Evolutionary conservation across 2,329 filamentous ascomycete species (phyloP).

Genomic region (Sporothrix curviconia): DNA sequence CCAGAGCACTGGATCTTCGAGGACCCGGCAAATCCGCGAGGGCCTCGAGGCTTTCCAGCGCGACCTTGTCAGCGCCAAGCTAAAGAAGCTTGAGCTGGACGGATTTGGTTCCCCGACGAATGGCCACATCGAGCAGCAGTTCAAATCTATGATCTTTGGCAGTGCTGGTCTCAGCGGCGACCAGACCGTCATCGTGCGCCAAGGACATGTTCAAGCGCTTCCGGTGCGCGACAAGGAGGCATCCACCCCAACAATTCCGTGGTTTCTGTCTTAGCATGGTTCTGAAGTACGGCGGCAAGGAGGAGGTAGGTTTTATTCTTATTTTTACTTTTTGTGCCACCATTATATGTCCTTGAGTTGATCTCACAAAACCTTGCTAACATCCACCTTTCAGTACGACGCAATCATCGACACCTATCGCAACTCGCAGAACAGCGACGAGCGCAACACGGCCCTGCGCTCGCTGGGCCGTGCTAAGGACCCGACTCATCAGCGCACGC

Average conservation of each 20-base stretch:
- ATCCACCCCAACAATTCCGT: conserved; percentile 89
- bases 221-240: conserved; percentile 67
- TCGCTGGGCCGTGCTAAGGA: conserved; percentile 72
- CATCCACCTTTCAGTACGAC: conserved; percentile 57
- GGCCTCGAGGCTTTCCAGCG: conserved; percentile 79
- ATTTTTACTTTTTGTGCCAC: neutral
- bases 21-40: conserved; percentile 62
- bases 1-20: conserved; percentile 86
- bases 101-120: conserved; percentile 78
- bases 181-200: conserved; percentile 63
- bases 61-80: conserved; percentile 68
- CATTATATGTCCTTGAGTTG: neutral
- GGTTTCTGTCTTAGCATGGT: conserved; percentile 80
- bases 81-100: conserved; percentile 84
- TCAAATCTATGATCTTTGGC: conserved; percentile 87
- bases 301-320: conserved; percentile 51
- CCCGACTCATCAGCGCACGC: conserved; percentile 74
- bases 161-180: conserved; percentile 76
- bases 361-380: neutral
- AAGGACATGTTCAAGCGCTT: conserved; percentile 89
- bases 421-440: conserved; percentile 69
- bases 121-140: conserved; percentile 85
- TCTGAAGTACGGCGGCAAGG: conserved; percentile 74
- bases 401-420: conserved; percentile 68
- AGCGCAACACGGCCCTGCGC: conserved; percentile 86